phyloP scores from a whole-genome alignment of 306 rosid species.

The Sechiopsis laciniata region DNA sequence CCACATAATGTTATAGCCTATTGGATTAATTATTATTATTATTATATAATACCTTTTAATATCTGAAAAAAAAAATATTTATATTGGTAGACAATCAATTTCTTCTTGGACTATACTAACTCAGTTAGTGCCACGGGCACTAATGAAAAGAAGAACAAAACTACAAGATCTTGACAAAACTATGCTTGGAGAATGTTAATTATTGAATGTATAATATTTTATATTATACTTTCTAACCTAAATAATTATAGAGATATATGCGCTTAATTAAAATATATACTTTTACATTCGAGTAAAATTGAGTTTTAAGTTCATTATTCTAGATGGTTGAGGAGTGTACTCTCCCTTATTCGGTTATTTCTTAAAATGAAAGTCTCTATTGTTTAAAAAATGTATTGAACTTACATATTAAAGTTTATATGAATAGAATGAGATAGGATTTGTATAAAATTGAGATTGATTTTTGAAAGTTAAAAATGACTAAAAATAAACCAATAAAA shows the following conservation, averaged over 20 bases:
- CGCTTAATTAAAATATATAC: too few species aligned
- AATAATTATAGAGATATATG: too few species aligned
- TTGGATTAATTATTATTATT: neutral
- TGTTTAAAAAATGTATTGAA: too few species aligned
- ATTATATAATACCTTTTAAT: neutral
- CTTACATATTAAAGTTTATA: too few species aligned
- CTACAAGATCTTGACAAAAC: constrained; percentile 30
- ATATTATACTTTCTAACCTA: neutral
- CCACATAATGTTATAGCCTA: constrained; percentile 13
- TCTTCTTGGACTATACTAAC: neutral
- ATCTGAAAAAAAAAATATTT: neutral
- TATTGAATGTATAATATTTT: constrained; percentile 27
- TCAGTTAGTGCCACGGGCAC: constrained; percentile 13
- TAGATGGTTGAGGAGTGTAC: too few species aligned
- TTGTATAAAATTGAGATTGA: neutral
- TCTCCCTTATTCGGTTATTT: too few species aligned
- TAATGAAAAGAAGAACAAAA: constrained; percentile 9
- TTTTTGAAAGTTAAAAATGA: neutral
- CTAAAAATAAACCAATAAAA: neutral
- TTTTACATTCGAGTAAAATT: too few species aligned
- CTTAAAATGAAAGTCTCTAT: too few species aligned
- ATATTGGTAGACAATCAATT: constrained; percentile 20
- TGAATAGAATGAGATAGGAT: neutral
- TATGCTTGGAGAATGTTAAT: neutral
- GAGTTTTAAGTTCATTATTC: too few species aligned